These are phyloP conservation scores for Obelidium mucronatum DNA, from an alignment of 192 early-diverging fungal species.

Conservation along the genomic window DNA sequence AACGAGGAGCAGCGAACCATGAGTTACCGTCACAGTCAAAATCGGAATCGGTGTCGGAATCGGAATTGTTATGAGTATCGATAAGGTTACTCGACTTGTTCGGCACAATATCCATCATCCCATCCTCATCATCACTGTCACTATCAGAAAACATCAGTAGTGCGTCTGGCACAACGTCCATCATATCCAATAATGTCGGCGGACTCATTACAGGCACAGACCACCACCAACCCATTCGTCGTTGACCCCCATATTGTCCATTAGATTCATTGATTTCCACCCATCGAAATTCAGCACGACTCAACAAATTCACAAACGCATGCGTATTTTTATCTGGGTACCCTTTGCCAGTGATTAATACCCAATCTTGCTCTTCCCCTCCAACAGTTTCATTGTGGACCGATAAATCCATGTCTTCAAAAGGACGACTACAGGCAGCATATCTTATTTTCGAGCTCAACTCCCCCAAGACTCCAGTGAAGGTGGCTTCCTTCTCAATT, in stretches of 20 bases:
- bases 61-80: no score
- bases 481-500: slow-evolving; percentile 51
- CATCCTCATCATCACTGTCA: background rate
- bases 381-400: no score
- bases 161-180: no score
- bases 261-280: no score
- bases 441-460: slow-evolving; percentile 36
- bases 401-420: background rate
- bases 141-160: no score
- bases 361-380: background rate
- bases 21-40: background rate
- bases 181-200: no score
- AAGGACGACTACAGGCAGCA: background rate
- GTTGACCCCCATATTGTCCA: no score
- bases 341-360: slow-evolving; percentile 42
- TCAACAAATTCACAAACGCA: slow-evolving; percentile 33
- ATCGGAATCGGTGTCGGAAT: background rate
- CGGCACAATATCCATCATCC: no score
- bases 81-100: no score
- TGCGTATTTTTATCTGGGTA: slow-evolving; percentile 51
- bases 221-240: no score
- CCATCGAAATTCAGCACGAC: background rate
- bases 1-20: background rate
- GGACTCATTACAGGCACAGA: no score
- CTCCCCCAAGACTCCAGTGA: slow-evolving; percentile 37